phyloP scores from a whole-genome alignment of 2,329 filamentous ascomycete genomes.

The Dendrostoma leiphaemia region DNA sequence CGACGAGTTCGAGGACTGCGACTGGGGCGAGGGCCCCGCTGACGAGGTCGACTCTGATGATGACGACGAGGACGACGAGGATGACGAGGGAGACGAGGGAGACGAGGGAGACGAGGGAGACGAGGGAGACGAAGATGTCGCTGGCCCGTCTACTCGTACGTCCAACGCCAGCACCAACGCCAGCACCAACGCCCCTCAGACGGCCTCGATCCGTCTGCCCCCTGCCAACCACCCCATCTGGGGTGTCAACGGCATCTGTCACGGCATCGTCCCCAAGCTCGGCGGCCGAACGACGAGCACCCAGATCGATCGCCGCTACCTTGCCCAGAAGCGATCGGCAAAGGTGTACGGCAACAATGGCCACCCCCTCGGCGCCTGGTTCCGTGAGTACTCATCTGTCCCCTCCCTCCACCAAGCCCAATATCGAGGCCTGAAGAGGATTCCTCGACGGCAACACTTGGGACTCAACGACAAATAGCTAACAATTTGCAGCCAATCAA shows the following conservation, averaged over 20 bases:
- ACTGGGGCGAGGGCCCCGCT: neutral
- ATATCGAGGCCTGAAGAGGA: too few species aligned
- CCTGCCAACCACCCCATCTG: conserved; percentile 27
- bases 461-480: too few species aligned
- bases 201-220: conserved; percentile 14
- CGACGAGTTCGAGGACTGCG: neutral
- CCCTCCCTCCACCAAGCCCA: too few species aligned
- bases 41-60: neutral
- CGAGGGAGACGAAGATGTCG: neutral
- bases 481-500: too few species aligned
- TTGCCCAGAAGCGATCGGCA: conserved; percentile 12
- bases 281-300: neutral
- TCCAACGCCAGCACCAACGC: neutral
- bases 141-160: too few species aligned
- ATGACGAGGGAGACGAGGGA: neutral
- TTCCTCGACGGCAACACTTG: too few species aligned
- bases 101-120: neutral
- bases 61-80: neutral
- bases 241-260: conserved; percentile 29
- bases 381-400: too few species aligned
- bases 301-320: conserved; percentile 19
- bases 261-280: conserved; percentile 22
- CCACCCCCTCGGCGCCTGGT: conserved; percentile 45
- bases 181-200: neutral
- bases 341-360: conserved; percentile 31